phyloP scores from a whole-genome alignment of 108 stramenopile species.

The Licmophora abbreviata region DNA sequence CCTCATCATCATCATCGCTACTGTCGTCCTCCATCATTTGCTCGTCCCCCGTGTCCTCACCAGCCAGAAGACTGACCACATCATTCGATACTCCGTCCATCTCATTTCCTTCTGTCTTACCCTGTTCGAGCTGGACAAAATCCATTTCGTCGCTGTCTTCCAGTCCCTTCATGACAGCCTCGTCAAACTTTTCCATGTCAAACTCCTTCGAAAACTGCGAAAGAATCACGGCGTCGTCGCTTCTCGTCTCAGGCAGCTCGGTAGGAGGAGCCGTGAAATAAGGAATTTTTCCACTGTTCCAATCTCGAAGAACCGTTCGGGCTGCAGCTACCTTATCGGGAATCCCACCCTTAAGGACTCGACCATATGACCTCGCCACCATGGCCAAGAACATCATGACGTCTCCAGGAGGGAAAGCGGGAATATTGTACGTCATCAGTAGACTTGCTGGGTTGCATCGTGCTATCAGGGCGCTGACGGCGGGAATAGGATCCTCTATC shows the following conservation, averaged over 20 bases:
- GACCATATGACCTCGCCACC: slow-evolving; percentile 87
- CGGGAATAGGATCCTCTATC: slow-evolving; percentile 88
- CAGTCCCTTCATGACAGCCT: slow-evolving; percentile 54
- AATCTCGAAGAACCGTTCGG: slow-evolving; percentile 89
- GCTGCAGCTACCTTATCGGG: slow-evolving; percentile 92
- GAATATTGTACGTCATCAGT: slow-evolving; percentile 94
- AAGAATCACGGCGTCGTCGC: slow-evolving; percentile 45
- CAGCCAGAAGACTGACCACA: too few relatives aligned
- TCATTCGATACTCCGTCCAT: too few relatives aligned
- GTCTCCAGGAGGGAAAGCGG: slow-evolving; percentile 78
- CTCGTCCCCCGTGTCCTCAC: slow-evolving; percentile 23
- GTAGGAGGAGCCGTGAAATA: slow-evolving; percentile 85
- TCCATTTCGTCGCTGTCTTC: slow-evolving; percentile 86
- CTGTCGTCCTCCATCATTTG: slow-evolving; percentile 27
- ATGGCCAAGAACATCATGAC: slow-evolving; percentile 88
- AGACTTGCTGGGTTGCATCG: slow-evolving; percentile 81
- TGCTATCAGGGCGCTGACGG: slow-evolving; percentile 76
- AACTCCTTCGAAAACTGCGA: slow-evolving; percentile 63
- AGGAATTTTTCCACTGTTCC: slow-evolving; percentile 94
- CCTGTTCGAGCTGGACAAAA: slow-evolving; percentile 63
- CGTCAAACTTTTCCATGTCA: slow-evolving; percentile 68
- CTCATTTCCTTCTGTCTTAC: slow-evolving; percentile 28
- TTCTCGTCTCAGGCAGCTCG: slow-evolving; percentile 12
- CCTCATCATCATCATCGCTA: slow-evolving; percentile 33
- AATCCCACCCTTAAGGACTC: slow-evolving; percentile 92